phyloP scores from a whole-genome alignment of 164 flowering plant species.

The Macadamia tetraphylla region DNA sequence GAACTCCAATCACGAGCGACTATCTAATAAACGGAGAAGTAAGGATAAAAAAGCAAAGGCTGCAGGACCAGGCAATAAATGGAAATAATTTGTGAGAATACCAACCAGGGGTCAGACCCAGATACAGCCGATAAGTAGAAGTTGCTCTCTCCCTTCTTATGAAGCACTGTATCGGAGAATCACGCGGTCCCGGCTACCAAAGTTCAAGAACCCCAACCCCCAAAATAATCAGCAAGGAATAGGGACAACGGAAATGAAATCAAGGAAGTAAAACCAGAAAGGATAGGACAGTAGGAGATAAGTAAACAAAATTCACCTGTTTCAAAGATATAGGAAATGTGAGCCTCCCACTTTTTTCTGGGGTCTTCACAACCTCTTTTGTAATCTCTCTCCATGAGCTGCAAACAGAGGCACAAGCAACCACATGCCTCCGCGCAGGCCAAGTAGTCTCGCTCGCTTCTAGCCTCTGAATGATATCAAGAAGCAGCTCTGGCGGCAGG shows the following conservation, averaged over 20 bases:
- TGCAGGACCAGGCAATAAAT: neutral
- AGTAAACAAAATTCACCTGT: conserved; percentile 38
- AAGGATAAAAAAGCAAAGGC: too few species aligned
- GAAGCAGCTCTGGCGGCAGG: conserved; percentile 69
- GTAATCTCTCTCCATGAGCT: conserved; percentile 62
- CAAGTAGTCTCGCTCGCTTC: conserved; percentile 55
- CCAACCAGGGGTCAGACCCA: conserved; percentile 71
- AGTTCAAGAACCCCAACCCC: neutral
- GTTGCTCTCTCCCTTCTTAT: conserved; percentile 70
- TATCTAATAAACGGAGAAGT: too few species aligned
- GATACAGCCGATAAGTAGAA: conserved; percentile 58
- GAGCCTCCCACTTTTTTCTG: conserved; percentile 59
- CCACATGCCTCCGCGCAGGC: conserved; percentile 66
- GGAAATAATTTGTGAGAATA: conserved; percentile 3
- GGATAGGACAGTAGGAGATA: neutral
- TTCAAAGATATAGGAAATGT: conserved; percentile 79
- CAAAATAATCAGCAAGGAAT: conserved; percentile 4
- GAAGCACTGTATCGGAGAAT: conserved; percentile 73
- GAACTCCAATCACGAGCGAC: too few species aligned
- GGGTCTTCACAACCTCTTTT: conserved; percentile 58
- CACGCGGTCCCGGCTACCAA: conserved; percentile 68
- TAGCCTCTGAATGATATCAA: conserved; percentile 54
- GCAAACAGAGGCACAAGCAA: conserved; percentile 69
- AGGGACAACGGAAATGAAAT: neutral
- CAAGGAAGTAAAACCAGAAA: neutral